phyloP scores from a whole-genome alignment of 352 stramenopile species.

The Thraustochytrium sp. region DNA sequence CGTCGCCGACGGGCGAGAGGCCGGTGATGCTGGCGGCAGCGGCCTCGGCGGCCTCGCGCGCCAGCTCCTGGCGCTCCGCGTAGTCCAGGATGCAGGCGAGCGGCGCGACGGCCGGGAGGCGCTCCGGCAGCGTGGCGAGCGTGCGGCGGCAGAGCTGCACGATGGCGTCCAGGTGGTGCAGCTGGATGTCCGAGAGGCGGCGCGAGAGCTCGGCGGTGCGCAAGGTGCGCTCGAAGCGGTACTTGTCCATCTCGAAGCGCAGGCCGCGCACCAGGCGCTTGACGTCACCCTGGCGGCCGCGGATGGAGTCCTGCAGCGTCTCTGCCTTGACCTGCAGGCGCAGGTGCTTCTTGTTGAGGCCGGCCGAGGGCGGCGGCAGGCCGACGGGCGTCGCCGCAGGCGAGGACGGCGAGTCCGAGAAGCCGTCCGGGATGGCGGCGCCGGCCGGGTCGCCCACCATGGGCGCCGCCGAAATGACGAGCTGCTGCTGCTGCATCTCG shows the following conservation, averaged over 20 bases:
- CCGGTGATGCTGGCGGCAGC: neutral
- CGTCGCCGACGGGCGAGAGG: too few relatives aligned
- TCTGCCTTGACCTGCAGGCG: neutral
- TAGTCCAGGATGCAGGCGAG: constrained; percentile 19
- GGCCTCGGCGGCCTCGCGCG: neutral
- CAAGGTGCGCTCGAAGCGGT: constrained; percentile 22
- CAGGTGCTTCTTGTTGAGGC: neutral
- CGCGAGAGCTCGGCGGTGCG: neutral
- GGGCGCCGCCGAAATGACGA: neutral
- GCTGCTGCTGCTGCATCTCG: neutral
- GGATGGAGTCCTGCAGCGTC: neutral
- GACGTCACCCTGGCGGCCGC: neutral
- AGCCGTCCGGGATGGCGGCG: neutral
- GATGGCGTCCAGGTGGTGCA: neutral
- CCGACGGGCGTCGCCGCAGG: neutral
- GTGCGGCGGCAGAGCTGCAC: neutral
- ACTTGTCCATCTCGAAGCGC: constrained; percentile 8
- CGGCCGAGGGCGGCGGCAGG: neutral
- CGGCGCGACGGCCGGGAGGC: neutral
- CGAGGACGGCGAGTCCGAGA: neutral
- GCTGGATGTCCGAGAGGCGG: neutral
- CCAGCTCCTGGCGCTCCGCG: neutral
- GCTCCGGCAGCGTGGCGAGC: neutral
- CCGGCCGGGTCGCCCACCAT: neutral
- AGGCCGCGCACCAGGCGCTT: constrained; percentile 29